Conservation (phyloP, 768 basidiomycete species). For the Suillus americanus region DNA sequence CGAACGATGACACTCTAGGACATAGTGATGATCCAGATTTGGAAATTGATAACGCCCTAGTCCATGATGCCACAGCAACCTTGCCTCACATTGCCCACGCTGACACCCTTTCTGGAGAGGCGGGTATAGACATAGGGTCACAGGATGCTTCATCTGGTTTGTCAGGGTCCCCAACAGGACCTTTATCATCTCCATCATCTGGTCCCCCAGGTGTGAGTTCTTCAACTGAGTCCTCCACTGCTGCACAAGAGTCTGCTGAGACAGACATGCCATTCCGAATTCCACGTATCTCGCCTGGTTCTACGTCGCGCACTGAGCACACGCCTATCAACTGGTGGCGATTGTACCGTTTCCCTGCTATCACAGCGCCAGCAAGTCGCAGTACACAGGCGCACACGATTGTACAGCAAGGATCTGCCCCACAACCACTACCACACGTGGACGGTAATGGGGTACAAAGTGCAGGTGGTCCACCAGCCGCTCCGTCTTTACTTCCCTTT, state of each 20-base stretch:
- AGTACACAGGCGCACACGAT: conserved; percentile 15
- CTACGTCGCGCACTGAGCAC: conserved; percentile 36
- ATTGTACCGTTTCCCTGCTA: conserved; percentile 77
- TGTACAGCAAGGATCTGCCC: conserved; percentile 9
- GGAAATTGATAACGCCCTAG: background rate
- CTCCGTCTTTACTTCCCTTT: conserved; percentile 10
- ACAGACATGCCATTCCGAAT: conserved; percentile 32
- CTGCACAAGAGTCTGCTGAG: background rate
- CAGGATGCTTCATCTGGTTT: background rate
- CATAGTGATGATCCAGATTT: background rate
- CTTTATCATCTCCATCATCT: conserved; percentile 4
- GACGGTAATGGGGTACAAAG: conserved; percentile 20
- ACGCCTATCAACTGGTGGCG: conserved; percentile 77
- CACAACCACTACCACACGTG: conserved; percentile 12
- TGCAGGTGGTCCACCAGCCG: conserved; percentile 18
- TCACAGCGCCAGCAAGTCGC: conserved; percentile 39
- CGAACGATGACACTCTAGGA: background rate
- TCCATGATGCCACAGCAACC: conserved; percentile 1
- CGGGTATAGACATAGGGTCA: conserved; percentile 1
- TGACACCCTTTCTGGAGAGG: conserved; percentile 4
- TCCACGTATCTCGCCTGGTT: conserved; percentile 25
- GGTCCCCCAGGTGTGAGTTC: conserved; percentile 4
- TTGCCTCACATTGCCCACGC: conserved; percentile 3
- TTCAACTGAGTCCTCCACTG: background rate
- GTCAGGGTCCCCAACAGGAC: background rate